These are phyloP conservation scores for Saprolegnia parasitica DNA, from an alignment of 352 stramenopile species.

Conservation along the genomic window DNA sequence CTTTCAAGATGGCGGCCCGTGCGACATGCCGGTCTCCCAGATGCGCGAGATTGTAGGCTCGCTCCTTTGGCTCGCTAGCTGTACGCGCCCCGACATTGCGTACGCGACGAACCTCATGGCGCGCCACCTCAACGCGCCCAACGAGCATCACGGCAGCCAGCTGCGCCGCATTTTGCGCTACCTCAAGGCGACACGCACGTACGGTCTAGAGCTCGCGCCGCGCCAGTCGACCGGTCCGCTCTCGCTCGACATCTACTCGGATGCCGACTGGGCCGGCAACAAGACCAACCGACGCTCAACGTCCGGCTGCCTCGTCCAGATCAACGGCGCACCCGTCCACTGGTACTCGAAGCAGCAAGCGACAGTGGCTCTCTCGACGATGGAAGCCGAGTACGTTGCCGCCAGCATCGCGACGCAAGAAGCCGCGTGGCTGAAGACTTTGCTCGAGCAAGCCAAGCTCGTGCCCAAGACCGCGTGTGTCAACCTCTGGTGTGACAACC, in stretches of 20 bases:
- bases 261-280: constrained; percentile 29
- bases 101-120: constrained; percentile 22
- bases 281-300: constrained; percentile 24
- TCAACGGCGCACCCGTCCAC: constrained; percentile 14
- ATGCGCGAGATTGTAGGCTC: constrained; percentile 33
- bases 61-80: constrained; percentile 35
- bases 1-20: neutral
- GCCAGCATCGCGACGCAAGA: constrained; percentile 13
- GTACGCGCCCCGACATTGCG: constrained; percentile 33
- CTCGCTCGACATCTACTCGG: constrained; percentile 8
- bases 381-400: constrained; percentile 29
- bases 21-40: neutral
- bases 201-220: neutral
- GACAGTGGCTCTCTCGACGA: constrained; percentile 25
- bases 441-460: neutral
- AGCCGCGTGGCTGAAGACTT: neutral
- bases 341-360: constrained; percentile 17
- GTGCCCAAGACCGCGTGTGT: neutral
- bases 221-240: neutral
- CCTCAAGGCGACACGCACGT: neutral
- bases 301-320: constrained; percentile 21
- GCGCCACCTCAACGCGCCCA: constrained; percentile 2
- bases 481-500: constrained; percentile 9
- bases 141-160: neutral
- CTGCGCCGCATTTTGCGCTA: constrained; percentile 2